Evolutionary conservation across 108 stramenopile genomes (phyloP).

Genomic region (Pseudonitzschia delicatissima): DNA sequence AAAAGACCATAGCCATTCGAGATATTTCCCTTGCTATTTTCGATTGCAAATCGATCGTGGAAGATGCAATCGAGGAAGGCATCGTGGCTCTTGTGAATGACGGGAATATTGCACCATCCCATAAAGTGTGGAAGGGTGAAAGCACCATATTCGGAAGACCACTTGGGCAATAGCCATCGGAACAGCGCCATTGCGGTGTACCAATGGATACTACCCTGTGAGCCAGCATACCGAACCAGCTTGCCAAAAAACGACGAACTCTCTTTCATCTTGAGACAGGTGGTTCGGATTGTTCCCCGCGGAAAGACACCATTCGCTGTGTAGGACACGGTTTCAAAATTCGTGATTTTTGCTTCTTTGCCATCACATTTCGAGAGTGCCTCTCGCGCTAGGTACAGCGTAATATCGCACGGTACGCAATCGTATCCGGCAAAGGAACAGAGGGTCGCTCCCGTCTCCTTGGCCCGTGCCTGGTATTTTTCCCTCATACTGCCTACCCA

Average conservation of each 20-base stretch:
- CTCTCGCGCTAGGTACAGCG: not conserved
- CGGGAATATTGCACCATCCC: constrained; percentile 12
- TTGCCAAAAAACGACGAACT: not conserved
- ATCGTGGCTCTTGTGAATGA: not conserved
- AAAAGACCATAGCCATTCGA: not conserved
- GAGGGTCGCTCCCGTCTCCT: constrained; percentile 62
- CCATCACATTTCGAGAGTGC: not conserved
- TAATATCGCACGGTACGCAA: constrained; percentile 67
- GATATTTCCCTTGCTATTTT: not conserved
- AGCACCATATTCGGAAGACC: constrained; percentile 5
- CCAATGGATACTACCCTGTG: not conserved
- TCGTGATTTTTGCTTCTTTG: not conserved
- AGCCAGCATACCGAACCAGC: not conserved
- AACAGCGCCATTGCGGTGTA: not conserved
- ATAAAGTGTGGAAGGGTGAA: constrained; percentile 10
- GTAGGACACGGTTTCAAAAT: not conserved
- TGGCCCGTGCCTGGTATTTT: constrained; percentile 48
- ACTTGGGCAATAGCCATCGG: constrained; percentile 1
- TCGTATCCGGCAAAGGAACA: constrained; percentile 85
- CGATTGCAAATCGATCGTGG: constrained; percentile 1
- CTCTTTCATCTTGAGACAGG: not conserved
- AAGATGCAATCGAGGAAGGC: not conserved
- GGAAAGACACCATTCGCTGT: not conserved
- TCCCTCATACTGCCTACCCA: constrained; percentile 81
- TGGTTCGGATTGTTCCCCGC: constrained; percentile 3